Base-by-base conservation (phyloP, 2,329 filamentous ascomycete species). In the Aspergillus jensenii region DNA sequence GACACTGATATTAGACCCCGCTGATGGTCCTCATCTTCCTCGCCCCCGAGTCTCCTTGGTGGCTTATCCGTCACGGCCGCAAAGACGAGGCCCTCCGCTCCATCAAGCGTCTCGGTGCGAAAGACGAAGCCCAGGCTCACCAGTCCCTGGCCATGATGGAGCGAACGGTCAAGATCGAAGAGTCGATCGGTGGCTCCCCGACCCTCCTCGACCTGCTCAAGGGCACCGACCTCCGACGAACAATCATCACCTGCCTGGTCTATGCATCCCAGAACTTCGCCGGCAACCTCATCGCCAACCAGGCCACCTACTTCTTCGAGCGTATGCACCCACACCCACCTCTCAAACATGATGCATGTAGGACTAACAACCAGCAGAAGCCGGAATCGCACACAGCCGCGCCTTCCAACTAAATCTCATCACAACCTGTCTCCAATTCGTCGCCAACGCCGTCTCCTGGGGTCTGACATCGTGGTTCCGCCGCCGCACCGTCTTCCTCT, bases 281-380 rank as follows among this genome's bases (percentile, higher is more conserved):
- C 4, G 84, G 84, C 61, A 87, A 86, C 64, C 75, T 86, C 47
- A 84, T 87, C 59, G 84, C 85, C 65, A 86, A 86, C 64, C 84
- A 87, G 67, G 83, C 84, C 19, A 81, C 83, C 35, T 87, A 81
- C 67, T 87, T 87, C 71, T 87, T 87, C 66, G 68, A 76, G 59
- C 64, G 68, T 69, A 54, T 68, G 64, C 64, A 15, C 21, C 17
- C 15, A 17, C 9, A 19, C 15, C 11, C 6, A 45, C 6, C 11
- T 31, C 19, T 6, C 15, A 19, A n/a, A 15, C 27, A 41, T 27
- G 25, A 27, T n/a, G 5, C 1, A 48, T 11, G 7, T 9, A 35
- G 19, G 19, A 19, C 49, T 33, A 4, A 35, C 39, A 19, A 3
- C 11, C 1, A 1, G 14, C 33, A 73, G 70, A 73, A 60, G 70